Evolutionary conservation across 768 basidiomycete species (phyloP).

Genomic region (Fibroporia radiculosa): DNA sequence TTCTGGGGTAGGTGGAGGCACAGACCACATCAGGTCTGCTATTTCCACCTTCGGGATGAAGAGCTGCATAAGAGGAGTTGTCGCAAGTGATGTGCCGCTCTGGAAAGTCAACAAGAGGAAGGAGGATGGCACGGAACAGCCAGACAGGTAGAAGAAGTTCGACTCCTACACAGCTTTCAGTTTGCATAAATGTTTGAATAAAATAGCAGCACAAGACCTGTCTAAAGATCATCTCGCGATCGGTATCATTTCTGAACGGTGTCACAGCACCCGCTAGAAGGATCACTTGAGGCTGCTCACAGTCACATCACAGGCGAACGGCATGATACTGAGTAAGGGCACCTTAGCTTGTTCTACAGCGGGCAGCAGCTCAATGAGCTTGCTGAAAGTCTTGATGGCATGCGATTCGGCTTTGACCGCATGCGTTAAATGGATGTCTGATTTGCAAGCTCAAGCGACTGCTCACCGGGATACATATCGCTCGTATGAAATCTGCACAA

Average conservation of each 20-base stretch:
- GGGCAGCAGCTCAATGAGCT: conserved; percentile 44
- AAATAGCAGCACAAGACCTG: conserved; percentile 31
- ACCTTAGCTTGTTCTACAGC: conserved; percentile 47
- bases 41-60: conserved; percentile 74
- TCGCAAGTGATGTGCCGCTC: conserved; percentile 36
- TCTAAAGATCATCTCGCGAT: conserved; percentile 69
- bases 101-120: conserved; percentile 56
- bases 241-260: conserved; percentile 73
- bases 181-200: not conserved
- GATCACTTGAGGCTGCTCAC: conserved; percentile 55
- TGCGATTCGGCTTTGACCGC: conserved; percentile 40
- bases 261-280: conserved; percentile 59
- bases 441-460: not conserved
- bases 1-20: conserved; percentile 66
- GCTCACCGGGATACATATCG: conserved; percentile 5
- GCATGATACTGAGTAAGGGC: conserved; percentile 2
- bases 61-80: conserved; percentile 43
- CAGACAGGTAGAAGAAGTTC: conserved; percentile 86
- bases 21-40: conserved; percentile 82
- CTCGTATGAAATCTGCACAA: too few species aligned
- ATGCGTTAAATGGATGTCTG: not conserved
- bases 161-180: conserved; percentile 41
- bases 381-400: conserved; percentile 42
- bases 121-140: conserved; percentile 67
- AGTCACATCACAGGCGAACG: not conserved